Conservation (phyloP, 352 stramenopile genomes). For the Pythium chondricola region DNA sequence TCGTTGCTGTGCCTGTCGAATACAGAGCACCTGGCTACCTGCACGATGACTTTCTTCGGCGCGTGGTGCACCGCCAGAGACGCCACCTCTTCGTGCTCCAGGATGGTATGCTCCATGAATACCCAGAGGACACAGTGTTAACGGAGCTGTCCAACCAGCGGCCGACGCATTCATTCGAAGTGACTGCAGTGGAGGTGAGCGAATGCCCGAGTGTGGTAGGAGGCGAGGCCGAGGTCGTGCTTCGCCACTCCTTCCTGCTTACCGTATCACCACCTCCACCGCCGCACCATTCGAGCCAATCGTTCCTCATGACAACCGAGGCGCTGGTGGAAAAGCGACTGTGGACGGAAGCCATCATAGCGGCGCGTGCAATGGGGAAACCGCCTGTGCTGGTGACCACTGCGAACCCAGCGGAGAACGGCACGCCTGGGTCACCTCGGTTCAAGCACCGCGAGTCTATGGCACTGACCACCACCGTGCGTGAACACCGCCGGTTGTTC, state of each 20-base stretch:
- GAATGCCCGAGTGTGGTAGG: background rate
- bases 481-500: conserved; percentile 4
- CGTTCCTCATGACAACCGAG: conserved; percentile 36
- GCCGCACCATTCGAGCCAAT: too few species aligned
- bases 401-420: conserved; percentile 10
- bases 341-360: conserved; percentile 36
- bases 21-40: background rate
- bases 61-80: conserved; percentile 4
- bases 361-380: conserved; percentile 8
- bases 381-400: conserved; percentile 3
- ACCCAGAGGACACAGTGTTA: conserved; percentile 4
- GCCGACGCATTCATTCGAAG: background rate
- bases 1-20: background rate
- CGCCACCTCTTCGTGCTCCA: conserved; percentile 7
- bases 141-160: too few species aligned
- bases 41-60: conserved; percentile 13
- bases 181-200: background rate
- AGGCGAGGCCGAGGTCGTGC: conserved; percentile 18
- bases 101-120: conserved; percentile 4
- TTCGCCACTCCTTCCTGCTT: conserved; percentile 37
- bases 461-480: conserved; percentile 5
- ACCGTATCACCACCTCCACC: too few species aligned
- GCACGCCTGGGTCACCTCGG: conserved; percentile 5
- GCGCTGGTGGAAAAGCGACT: conserved; percentile 35
- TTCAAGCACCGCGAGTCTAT: conserved; percentile 10